A percentile compares a stretch with the other conserved stretches of the same genome.
Evolutionary conservation across 1,139 yeast genomes (phyloP).

Genomic region (Yamadazyma atmosphaerica): DNA sequence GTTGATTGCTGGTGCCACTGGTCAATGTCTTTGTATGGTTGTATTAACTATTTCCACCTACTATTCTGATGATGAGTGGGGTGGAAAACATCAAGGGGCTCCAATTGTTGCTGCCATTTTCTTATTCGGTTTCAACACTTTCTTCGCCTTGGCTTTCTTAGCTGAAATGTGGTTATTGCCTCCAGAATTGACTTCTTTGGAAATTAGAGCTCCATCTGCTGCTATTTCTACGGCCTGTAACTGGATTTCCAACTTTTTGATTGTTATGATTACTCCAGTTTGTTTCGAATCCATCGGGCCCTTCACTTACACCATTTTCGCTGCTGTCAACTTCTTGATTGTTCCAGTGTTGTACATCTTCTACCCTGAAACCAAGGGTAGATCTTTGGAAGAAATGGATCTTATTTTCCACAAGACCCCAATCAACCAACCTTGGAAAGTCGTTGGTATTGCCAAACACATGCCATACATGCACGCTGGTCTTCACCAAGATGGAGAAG

Average conservation of each 20-base stretch:
- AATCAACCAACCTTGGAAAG: slow-evolving; percentile 32
- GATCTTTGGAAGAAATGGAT: slow-evolving; percentile 62
- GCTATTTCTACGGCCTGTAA: slow-evolving; percentile 39
- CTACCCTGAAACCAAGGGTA: slow-evolving; percentile 62
- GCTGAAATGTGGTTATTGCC: slow-evolving; percentile 41
- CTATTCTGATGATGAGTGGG: slow-evolving; percentile 23
- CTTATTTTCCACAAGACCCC: slow-evolving; percentile 51
- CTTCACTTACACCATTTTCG: slow-evolving; percentile 36
- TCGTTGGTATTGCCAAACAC: slow-evolving; percentile 4
- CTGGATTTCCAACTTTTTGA: slow-evolving; percentile 45
- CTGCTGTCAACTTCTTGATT: slow-evolving; percentile 45
- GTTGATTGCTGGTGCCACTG: slow-evolving; percentile 53
- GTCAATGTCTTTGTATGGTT: slow-evolving; percentile 39
- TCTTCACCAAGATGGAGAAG: slow-evolving; percentile 5
- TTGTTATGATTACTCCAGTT: slow-evolving; percentile 39
- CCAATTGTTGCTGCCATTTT: slow-evolving; percentile 37
- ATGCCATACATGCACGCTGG: slow-evolving; percentile 9
- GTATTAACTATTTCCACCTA: slow-evolving; percentile 30
- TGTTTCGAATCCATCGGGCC: slow-evolving; percentile 32
- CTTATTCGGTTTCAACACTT: slow-evolving; percentile 36
- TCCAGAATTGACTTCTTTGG: slow-evolving; percentile 40
- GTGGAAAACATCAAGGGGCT: slow-evolving; percentile 22
- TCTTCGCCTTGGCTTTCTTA: slow-evolving; percentile 33
- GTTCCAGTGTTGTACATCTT: slow-evolving; percentile 55
- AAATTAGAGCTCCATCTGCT: slow-evolving; percentile 36